These are phyloP conservation scores for Salix arbutifolia DNA, from an alignment of 345 rosid genomes.

Conservation along the genomic window DNA sequence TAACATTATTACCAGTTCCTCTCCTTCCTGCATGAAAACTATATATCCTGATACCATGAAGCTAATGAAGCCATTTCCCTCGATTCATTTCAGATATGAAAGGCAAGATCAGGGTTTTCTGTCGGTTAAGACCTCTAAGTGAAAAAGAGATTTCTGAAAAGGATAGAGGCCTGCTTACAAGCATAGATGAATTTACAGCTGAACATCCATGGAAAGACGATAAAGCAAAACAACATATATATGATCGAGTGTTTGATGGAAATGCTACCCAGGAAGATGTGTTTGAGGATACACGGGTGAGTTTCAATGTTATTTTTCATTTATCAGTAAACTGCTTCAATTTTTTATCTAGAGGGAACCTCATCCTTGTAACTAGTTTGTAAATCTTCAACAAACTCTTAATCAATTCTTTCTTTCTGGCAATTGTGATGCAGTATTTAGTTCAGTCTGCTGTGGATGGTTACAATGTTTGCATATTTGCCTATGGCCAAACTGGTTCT, in stretches of 20 bases:
- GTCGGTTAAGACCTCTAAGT: slow-evolving; percentile 79
- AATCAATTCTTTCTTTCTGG: slow-evolving; percentile 3
- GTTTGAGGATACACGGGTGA: slow-evolving; percentile 86
- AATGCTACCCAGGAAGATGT: slow-evolving; percentile 70
- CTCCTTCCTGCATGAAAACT: not conserved
- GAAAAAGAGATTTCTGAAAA: slow-evolving; percentile 67
- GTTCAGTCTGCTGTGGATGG: slow-evolving; percentile 98
- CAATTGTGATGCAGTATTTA: slow-evolving; percentile 51
- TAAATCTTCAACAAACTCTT: not conserved
- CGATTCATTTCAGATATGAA: slow-evolving; percentile 70
- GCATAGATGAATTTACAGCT: slow-evolving; percentile 78
- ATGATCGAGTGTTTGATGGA: slow-evolving; percentile 91
- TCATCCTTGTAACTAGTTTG: not conserved
- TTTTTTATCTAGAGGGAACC: not conserved
- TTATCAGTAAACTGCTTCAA: not conserved
- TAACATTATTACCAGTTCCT: not conserved
- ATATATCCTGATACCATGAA: not conserved
- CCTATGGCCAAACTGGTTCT: slow-evolving; percentile 98
- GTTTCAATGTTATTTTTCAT: slow-evolving; percentile 5
- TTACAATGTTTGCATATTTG: slow-evolving; percentile 91
- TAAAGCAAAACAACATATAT: slow-evolving; percentile 76
- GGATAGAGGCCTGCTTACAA: slow-evolving; percentile 41
- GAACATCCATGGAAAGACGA: slow-evolving; percentile 97
- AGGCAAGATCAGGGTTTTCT: slow-evolving; percentile 89
- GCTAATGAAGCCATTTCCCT: slow-evolving; percentile 1